Base-by-base conservation (phyloP, 2,329 filamentous ascomycete genomes). In the Graphium sp. region DNA sequence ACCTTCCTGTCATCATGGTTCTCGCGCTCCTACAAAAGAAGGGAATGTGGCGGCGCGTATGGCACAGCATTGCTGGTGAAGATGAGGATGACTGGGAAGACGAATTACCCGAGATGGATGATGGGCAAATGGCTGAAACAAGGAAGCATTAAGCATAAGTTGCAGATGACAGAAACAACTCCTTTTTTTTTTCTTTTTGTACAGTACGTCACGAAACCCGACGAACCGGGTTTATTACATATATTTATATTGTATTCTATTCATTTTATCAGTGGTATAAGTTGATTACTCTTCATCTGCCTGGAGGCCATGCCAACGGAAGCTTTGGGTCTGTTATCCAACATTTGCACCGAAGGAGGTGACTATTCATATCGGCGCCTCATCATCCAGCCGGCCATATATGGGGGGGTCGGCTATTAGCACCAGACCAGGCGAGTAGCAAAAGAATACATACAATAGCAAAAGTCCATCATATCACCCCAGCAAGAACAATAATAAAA, bases 11-110 rank as follows among this genome's bases (percentile, higher is more conserved):
- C 16, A 66, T 95, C 23, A 72, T 98, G 62, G 83, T 94, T 26
- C 58, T 94, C 35, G 87, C 84, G 3, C 75, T 95, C 51, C 68
- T 79, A 31, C 82, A 92, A 52, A 98, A 98, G 66, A 92, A 84
- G 56, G 87, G 85, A 0, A 65, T 93, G 53, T 89, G 82, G 83
- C 66, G 73, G 37, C 66, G 84, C 11, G 69, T 87, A n/a, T 87
- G 78, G 73, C 66, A 61, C 32, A 68, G 70, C 32, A 53, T 80
- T 0, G 58, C 70, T 31, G 78, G 77, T 60, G 68, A 70, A 2
- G 60, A 65, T 2, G 60, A 68, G 12, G 69, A 72, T 11, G 50
- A 58, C 45, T 52, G 62, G 38, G 70, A 74, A 33, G 63, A 69
- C 35, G 67, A 74, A n/a, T 58, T 62, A 31, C 41, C 55, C 13